phyloP scores from a whole-genome alignment of 192 early-diverging fungal genomes.

The Umbelopsis sp. region DNA sequence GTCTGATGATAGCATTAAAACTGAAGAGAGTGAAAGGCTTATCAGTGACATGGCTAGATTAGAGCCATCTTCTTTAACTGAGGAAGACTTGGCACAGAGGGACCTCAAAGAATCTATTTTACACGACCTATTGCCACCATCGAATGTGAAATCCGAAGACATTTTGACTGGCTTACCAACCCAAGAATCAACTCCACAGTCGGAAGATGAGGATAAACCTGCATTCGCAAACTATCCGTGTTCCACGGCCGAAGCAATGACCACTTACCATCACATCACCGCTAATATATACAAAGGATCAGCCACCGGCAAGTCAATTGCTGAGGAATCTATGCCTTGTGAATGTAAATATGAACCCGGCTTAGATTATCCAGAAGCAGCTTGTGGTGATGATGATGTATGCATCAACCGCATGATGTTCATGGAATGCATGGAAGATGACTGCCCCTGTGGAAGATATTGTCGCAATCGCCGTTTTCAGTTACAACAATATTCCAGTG shows the following conservation, averaged over 20 bases:
- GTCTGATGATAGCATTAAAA: background rate
- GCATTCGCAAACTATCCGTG: constrained; percentile 27
- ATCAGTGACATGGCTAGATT: background rate
- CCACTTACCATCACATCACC: constrained; percentile 67
- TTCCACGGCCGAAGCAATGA: constrained; percentile 54
- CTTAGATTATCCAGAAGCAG: constrained; percentile 59
- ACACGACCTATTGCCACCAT: background rate
- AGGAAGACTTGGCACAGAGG: background rate
- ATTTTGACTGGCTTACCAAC: background rate
- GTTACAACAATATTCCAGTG: constrained; percentile 77
- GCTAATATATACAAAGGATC: constrained; percentile 72
- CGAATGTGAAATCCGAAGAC: background rate
- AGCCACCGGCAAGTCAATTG: constrained; percentile 69
- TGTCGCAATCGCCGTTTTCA: constrained; percentile 95
- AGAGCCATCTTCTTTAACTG: background rate
- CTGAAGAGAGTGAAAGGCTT: background rate
- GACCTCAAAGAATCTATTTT: constrained; percentile 11
- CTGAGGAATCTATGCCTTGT: constrained; percentile 77
- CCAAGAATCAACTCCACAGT: constrained; percentile 9
- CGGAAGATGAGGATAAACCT: constrained; percentile 2
- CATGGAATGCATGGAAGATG: constrained; percentile 89
- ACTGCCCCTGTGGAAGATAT: constrained; percentile 85
- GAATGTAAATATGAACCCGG: constrained; percentile 76
- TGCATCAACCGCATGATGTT: constrained; percentile 94
- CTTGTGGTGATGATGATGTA: constrained; percentile 86